Evolutionary conservation across 495 filamentous ascomycete species (phyloP).

Genomic region (Chaetomium cochliodes): DNA sequence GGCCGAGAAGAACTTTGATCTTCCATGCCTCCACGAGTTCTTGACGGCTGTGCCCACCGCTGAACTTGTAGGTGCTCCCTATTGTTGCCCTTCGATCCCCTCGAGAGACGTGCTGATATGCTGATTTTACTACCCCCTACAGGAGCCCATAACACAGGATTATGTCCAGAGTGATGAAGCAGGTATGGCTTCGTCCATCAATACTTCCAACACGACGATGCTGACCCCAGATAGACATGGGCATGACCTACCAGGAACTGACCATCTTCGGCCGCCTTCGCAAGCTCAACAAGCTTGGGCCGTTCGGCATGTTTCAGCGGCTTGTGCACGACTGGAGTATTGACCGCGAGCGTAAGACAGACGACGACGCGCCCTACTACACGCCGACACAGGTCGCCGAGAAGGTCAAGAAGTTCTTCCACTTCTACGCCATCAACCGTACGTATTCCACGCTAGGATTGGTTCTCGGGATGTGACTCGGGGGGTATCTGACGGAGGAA

Average conservation of each 20-base stretch:
- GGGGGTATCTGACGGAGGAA: slow-evolving; percentile 10
- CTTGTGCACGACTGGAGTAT: slow-evolving; percentile 70
- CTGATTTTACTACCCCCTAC: background rate
- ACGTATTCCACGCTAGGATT: background rate
- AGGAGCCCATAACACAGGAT: slow-evolving; percentile 67
- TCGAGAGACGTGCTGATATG: background rate
- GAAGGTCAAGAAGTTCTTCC: slow-evolving; percentile 70
- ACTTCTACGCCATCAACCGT: slow-evolving; percentile 54
- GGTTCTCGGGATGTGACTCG: too few relatives aligned
- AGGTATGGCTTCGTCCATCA: slow-evolving; percentile 45
- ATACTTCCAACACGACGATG: slow-evolving; percentile 16
- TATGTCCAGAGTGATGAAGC: slow-evolving; percentile 72
- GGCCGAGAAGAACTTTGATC: slow-evolving; percentile 56
- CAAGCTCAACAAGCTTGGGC: slow-evolving; percentile 71
- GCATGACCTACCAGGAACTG: slow-evolving; percentile 56
- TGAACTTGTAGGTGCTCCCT: slow-evolving; percentile 51
- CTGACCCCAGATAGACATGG: slow-evolving; percentile 21
- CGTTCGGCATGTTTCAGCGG: slow-evolving; percentile 66
- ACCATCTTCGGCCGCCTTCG: slow-evolving; percentile 50
- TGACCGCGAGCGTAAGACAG: slow-evolving; percentile 34
- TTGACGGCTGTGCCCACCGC: slow-evolving; percentile 74
- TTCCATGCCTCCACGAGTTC: slow-evolving; percentile 78
- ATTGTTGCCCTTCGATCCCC: background rate
- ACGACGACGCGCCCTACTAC: slow-evolving; percentile 37
- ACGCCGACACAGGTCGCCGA: slow-evolving; percentile 46